Conservation (phyloP, 225 moss, liverwort and hornwort genomes). For the Polytrichum formosum region DNA sequence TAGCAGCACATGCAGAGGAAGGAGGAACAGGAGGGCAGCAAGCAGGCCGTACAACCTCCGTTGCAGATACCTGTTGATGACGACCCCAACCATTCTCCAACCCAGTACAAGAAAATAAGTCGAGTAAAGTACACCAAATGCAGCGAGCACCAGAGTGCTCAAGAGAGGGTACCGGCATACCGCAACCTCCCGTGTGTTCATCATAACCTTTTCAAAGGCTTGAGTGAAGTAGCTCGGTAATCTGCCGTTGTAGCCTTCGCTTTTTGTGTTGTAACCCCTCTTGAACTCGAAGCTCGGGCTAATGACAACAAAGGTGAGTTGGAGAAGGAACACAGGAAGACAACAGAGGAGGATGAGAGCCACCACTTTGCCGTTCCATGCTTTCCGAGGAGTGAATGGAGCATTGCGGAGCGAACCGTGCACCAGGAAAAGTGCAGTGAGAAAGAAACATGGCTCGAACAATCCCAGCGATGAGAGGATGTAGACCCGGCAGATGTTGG, state of each 20-base stretch:
- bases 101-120: conserved; percentile 78
- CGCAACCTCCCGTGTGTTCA: conserved; percentile 49
- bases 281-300: conserved; percentile 66
- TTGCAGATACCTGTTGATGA: conserved; percentile 83
- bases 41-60: conserved; percentile 79
- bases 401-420: conserved; percentile 81
- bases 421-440: conserved; percentile 88
- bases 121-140: conserved; percentile 76
- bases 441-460: conserved; percentile 91
- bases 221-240: conserved; percentile 83
- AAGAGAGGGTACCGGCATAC: conserved; percentile 89
- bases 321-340: conserved; percentile 81
- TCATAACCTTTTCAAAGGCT: conserved; percentile 64
- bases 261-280: conserved; percentile 49
- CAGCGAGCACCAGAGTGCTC: conserved; percentile 78
- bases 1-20: conserved; percentile 83
- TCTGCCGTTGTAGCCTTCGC: conserved; percentile 74
- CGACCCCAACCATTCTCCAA: conserved; percentile 85
- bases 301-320: conserved; percentile 84
- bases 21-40: conserved; percentile 62
- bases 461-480: conserved; percentile 82
- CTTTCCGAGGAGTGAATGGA: conserved; percentile 83
- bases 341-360: conserved; percentile 72
- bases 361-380: conserved; percentile 93
- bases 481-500: conserved; percentile 81